Evolutionary conservation across 345 rosid species (phyloP), one percentile per base, ranked within the genome.

Genomic region (Lepidium africanum): DNA sequence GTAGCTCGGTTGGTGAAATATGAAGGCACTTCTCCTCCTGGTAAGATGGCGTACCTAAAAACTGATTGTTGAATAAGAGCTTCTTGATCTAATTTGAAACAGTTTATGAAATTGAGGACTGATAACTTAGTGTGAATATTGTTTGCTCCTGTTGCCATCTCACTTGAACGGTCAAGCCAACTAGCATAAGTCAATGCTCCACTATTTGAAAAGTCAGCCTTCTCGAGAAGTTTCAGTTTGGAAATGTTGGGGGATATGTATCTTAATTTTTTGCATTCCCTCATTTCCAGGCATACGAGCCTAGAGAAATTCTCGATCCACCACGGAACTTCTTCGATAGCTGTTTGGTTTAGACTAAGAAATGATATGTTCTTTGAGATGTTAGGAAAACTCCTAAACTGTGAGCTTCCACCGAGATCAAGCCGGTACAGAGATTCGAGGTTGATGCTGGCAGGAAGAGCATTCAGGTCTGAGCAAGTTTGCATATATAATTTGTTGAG

Each of bases 321-420:
- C 38, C 43, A 55, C 3, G 63, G 63, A 10, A 77, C 51, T 23
- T 62, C 67, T 25, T 15, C 9, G 3, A 72, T 66, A 5, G 63
- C 51, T 1, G 67, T 54, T 6, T 40, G 73, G 41, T n/a, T 33
- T 10, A 70, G 32, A 25, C 7, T 0, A 10, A 71, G 42, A 11
- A 23, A 12, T 12, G 40, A 2, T 42, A 76, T 57, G 49, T 63
- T 48, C 0, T 47, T 14, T 17, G 53, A 43, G 7, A 74, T 53
- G 17, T 46, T 43, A 13, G 73, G 73, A 45, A 74, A 62, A 13
- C 35, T 41, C 25, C 10, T 30, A 33, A 74, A 16, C 19, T 9
- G 57, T 36, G 8, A 19, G 72, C 82, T 76, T 0, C 51, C 41
- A 9, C 5, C 54, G 16, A 27, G 62, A 67, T 36, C 48, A 41